Evolutionary conservation across 2,329 filamentous ascomycete species (phyloP), one percentile per base, ranked within the genome.

Genomic region (Xylaria sp.): DNA sequence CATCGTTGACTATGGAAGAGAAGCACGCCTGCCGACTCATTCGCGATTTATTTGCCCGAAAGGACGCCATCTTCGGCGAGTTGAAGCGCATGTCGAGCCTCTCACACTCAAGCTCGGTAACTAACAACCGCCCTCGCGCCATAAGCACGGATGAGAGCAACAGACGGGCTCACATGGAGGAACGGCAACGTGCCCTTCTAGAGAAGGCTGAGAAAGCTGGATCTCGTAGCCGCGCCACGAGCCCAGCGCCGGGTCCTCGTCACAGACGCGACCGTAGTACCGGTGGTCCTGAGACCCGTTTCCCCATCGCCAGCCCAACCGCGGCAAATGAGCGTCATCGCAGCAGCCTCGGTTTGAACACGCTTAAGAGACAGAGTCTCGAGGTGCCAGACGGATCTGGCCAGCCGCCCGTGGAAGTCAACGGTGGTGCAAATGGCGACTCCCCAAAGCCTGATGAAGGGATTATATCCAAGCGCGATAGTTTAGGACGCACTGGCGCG

Each of bases 81-180:
- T 84, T 99, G 65, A 99, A 99, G 82, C 93, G 95, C 69, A 90
- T 93, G 74, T 92, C 90, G 43, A 86, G 86, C 9, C 82, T 91
- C 17, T 87, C 83, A 11, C 87, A 90, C 70, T 85, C 85, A n/a
- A 81, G 83, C 43, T 88, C 88, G 1, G 74, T 83, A 29, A 74
- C 71, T 44, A 79, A 80, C 40, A 84, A 82, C 68, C 88, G 92
- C 41, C 90, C 91, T 23, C 90, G 95, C 48, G 93, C 93, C 29
- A 91, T 97, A 72, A 96, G 92, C 75, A 96, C 93, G 0, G 93
- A 99, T 73, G 95, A 99, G 81, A 96, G 92, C 78, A 96, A 96
- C 77, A 90, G 95, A 62, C 92, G 93, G 72, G 92, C 92, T 44
- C 89, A 96, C 68, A 94, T 97, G 87, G 94, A 98, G 77, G 95